Evolutionary conservation across 2,329 filamentous ascomycete genomes (phyloP).

Genomic region (Alternaria hordeiaustralica): DNA sequence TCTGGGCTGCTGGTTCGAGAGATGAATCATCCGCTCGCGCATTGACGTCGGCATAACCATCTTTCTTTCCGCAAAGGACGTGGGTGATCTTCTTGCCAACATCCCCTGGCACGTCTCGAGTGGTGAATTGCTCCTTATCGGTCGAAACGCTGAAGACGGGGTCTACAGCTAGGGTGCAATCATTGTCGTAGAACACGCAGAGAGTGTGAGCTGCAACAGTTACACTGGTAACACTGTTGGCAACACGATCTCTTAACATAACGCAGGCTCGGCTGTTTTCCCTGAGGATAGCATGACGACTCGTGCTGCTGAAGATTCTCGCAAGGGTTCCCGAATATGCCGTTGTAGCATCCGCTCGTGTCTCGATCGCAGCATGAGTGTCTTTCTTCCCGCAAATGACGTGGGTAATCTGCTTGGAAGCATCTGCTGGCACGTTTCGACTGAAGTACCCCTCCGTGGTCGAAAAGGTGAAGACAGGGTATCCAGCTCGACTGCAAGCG

Average conservation of each 20-base stretch:
- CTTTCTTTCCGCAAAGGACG: not conserved
- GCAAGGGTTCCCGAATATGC: not conserved
- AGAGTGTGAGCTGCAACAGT: not conserved
- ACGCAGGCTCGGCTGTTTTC: not conserved
- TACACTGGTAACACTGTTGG: not conserved
- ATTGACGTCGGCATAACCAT: not conserved
- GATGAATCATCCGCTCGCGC: not conserved
- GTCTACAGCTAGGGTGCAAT: not conserved
- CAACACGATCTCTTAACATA: not conserved
- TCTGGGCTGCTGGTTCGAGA: not conserved
- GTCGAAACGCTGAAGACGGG: not conserved
- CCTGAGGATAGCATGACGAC: no score
- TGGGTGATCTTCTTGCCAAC: not conserved
- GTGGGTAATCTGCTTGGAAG: not conserved
- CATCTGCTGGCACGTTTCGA: not conserved
- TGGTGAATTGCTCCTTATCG: not conserved
- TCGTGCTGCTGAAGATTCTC: not conserved
- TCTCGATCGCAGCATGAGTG: not conserved
- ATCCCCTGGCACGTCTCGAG: not conserved
- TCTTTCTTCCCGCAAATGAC: not conserved
- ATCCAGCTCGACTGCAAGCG: not conserved
- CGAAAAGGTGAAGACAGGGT: not conserved
- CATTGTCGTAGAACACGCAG: not conserved
- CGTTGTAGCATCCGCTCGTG: not conserved
- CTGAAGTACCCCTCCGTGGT: not conserved